Evolutionary conservation across 768 basidiomycete genomes (phyloP), one percentile per base, ranked within the genome.

Genomic region (Hygrophoropsis aurantiaca): DNA sequence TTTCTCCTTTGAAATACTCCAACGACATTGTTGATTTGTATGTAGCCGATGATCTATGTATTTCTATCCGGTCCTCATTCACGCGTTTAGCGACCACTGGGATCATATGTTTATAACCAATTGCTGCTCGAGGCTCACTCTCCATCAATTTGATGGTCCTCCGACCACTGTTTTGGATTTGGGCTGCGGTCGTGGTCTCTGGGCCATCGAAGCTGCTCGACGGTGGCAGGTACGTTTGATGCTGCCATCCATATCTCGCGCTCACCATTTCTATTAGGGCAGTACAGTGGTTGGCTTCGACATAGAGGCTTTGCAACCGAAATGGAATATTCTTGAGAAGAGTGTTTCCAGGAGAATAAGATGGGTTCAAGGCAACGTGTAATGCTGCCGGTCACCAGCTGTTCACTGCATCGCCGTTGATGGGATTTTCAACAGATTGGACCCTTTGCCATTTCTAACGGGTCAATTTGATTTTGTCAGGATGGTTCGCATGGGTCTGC

Each of bases 351-450:
- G 63, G 9, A 75, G 85, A 43, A 59, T 87, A 11, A 69, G 70
- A 59, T 89, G 87, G 87, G 72, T 83, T 0, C 80, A 81, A 46
- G 84, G 81, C 32, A 82, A 87, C 57, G 59, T 89, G 87, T 87
- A 54, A 38, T 75, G 66, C 15, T 19, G 27, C 40, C 50, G 40
- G 18, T 40, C 18, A 21, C 35, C 13, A 9, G 25, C 39, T 46
- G 38, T 27, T 37, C 44, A 36, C 41, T 5, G 43, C 39, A 38
- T 46, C 42, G 13, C 49, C n/a, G n/a, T n/a, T 52, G 23, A 61
- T 39, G 3, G 8, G 6, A 42, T 34, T 40, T 20, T 46, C 40
- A 25, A 11, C 49, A 89, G 87, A 32, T 70, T 88, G 37, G 81
- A 87, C 23, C 74, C 74, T 13, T 61, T 88, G 18, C 85, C 85